Evolutionary conservation across 495 filamentous ascomycete genomes (phyloP).

Genomic region (Aspergillus sparsus): DNA sequence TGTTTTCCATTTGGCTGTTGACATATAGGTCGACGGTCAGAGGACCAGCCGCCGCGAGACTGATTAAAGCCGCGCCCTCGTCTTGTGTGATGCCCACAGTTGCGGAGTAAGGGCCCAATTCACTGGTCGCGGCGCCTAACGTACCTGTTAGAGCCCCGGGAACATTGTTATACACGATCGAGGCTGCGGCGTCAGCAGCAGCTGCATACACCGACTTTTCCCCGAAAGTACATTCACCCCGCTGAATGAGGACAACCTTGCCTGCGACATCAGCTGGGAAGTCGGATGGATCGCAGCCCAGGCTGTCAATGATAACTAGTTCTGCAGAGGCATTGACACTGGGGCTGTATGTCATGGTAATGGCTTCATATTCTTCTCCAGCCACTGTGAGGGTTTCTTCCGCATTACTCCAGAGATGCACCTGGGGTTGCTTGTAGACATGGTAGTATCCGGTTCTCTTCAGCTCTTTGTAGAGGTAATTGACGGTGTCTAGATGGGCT

Average conservation of each 20-base stretch:
- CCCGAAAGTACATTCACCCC: conserved; percentile 63
- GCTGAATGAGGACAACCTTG: conserved; percentile 61
- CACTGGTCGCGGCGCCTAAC: conserved; percentile 51
- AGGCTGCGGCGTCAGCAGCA: conserved; percentile 58
- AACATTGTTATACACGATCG: conserved; percentile 68
- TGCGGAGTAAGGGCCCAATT: conserved; percentile 51
- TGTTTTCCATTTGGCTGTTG: conserved; percentile 45
- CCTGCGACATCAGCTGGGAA: conserved; percentile 56
- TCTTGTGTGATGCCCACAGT: conserved; percentile 54
- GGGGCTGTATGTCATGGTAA: conserved; percentile 49
- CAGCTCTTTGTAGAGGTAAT: conserved; percentile 59
- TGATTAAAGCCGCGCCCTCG: conserved; percentile 52
- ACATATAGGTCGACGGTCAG: conserved; percentile 33
- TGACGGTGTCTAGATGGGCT: conserved; percentile 64
- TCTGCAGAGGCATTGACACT: conserved; percentile 47
- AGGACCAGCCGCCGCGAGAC: conserved; percentile 37
- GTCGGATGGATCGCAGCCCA: conserved; percentile 59
- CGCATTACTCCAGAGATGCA: conserved; percentile 36
- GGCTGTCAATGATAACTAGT: conserved; percentile 51
- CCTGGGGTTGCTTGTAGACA: conserved; percentile 60
- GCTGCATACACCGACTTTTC: conserved; percentile 61
- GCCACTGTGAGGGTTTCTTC: conserved; percentile 33
- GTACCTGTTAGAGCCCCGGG: conserved; percentile 54
- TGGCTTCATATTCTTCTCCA: conserved; percentile 28
- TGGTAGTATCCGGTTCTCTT: conserved; percentile 57